Percentiles rank a stretch among this genome's conserved stretches.
Evolutionary conservation across 2,329 filamentous ascomycete genomes (phyloP).

Genomic region (Tetracladium maxilliforme): DNA sequence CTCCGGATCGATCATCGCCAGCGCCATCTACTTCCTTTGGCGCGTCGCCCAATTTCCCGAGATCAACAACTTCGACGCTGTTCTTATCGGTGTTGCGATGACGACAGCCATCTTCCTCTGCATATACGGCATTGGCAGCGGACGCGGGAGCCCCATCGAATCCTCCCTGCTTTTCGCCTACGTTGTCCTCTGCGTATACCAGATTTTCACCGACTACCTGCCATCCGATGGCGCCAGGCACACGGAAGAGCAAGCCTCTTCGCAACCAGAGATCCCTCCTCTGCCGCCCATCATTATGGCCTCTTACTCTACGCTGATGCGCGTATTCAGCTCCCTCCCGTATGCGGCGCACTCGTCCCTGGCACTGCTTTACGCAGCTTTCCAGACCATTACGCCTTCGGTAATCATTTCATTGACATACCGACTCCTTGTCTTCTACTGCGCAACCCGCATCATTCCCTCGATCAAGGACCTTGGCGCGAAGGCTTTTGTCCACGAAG

Average conservation of each 20-base stretch:
- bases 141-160: slow-evolving; percentile 87
- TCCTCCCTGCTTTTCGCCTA: slow-evolving; percentile 94
- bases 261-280: slow-evolving; percentile 86
- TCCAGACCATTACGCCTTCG: slow-evolving; percentile 90
- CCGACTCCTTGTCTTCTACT: slow-evolving; percentile 88
- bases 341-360: slow-evolving; percentile 71
- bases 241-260: slow-evolving; percentile 33
- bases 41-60: slow-evolving; percentile 86
- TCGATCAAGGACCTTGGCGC: slow-evolving; percentile 81
- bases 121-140: slow-evolving; percentile 86
- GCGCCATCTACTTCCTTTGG: slow-evolving; percentile 92
- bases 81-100: slow-evolving; percentile 81
- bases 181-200: slow-evolving; percentile 95
- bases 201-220: slow-evolving; percentile 97
- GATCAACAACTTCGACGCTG: slow-evolving; percentile 82
- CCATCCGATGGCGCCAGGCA: slow-evolving; percentile 56
- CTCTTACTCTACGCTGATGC: slow-evolving; percentile 82
- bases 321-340: slow-evolving; percentile 71
- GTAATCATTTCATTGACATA: slow-evolving; percentile 93
- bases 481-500: slow-evolving; percentile 68
- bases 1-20: slow-evolving; percentile 84
- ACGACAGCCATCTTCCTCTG: slow-evolving; percentile 87
- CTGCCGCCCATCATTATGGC: slow-evolving; percentile 97
- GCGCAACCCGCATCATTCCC: slow-evolving; percentile 88
- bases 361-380: slow-evolving; percentile 76